phyloP scores from a whole-genome alignment of 768 basidiomycete species.

The Leccinum longicurvipes region DNA sequence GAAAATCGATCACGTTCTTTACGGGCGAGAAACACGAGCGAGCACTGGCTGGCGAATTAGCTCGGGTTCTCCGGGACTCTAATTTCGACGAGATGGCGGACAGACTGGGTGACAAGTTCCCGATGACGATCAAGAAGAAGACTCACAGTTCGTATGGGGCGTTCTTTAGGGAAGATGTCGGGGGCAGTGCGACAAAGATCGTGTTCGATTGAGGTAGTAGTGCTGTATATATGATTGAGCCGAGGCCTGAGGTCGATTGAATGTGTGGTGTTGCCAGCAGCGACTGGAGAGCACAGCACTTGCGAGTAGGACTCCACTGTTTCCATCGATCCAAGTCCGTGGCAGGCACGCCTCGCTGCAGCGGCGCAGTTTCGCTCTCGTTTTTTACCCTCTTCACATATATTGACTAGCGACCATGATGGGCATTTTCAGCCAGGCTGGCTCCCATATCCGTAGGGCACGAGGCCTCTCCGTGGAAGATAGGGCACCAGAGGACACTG shows the following conservation, averaged over 20 bases:
- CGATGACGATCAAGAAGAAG: constrained; percentile 97
- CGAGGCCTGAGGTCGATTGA: not conserved
- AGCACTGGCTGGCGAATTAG: constrained; percentile 88
- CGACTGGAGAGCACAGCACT: not conserved
- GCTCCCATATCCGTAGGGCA: constrained; percentile 62
- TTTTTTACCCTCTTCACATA: not conserved
- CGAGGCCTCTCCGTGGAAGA: constrained; percentile 65
- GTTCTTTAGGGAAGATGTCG: constrained; percentile 66
- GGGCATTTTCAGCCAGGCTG: constrained; percentile 73
- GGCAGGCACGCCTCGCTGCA: constrained; percentile 22
- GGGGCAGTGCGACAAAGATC: constrained; percentile 71
- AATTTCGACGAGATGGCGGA: constrained; percentile 70
- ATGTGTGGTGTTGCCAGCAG: not conserved
- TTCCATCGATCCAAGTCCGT: no score
- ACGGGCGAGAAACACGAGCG: constrained; percentile 88
- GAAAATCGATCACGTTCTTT: constrained; percentile 95
- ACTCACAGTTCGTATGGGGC: constrained; percentile 88
- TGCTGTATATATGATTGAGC: not conserved
- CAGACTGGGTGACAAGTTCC: constrained; percentile 70
- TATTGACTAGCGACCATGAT: constrained; percentile 50
- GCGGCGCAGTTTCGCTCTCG: constrained; percentile 11
- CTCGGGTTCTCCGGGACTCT: constrained; percentile 84
- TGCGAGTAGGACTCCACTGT: not conserved
- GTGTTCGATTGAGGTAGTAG: constrained; percentile 48
- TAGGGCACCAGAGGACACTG: constrained; percentile 74